phyloP scores from a whole-genome alignment of 1,139 yeast species.

The Geotrichum macrosporum region DNA sequence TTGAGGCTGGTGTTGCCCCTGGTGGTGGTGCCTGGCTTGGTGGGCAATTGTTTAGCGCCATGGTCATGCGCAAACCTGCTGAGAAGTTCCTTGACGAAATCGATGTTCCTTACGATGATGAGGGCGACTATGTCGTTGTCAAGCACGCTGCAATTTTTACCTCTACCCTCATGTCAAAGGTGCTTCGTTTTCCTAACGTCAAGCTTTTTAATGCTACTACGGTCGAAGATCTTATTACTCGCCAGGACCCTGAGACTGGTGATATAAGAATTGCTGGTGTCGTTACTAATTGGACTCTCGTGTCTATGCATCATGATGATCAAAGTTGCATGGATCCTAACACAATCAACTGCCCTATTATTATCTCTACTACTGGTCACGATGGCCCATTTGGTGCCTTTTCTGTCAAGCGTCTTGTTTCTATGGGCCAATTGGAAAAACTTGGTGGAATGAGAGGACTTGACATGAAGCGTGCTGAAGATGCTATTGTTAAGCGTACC shows the following conservation, averaged over 20 bases:
- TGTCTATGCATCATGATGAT: conserved; percentile 68
- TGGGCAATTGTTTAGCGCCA: conserved; percentile 74
- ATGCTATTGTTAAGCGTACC: conserved; percentile 67
- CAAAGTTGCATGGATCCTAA: conserved; percentile 85
- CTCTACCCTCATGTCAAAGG: conserved; percentile 67
- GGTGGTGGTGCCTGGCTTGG: conserved; percentile 84
- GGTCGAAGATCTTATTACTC: conserved; percentile 74
- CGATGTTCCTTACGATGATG: conserved; percentile 67
- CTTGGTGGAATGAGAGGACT: conserved; percentile 74
- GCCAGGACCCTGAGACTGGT: conserved; percentile 54
- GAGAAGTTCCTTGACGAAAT: conserved; percentile 61
- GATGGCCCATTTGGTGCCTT: conserved; percentile 88
- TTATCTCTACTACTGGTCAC: conserved; percentile 72
- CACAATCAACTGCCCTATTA: conserved; percentile 68
- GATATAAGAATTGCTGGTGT: conserved; percentile 70
- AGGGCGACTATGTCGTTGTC: conserved; percentile 75
- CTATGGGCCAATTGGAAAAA: conserved; percentile 42
- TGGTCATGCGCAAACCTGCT: conserved; percentile 78
- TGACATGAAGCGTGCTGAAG: conserved; percentile 77
- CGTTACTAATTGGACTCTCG: conserved; percentile 79
- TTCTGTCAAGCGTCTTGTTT: conserved; percentile 51
- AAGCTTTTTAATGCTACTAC: conserved; percentile 78
- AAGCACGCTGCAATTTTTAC: conserved; percentile 78
- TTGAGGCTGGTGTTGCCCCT: conserved; percentile 70
- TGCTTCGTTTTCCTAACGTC: conserved; percentile 65